Percentiles rank a stretch among this genome's conserved stretches.
These are phyloP conservation scores for Flammula alnicola DNA, from an alignment of 1,284 basidiomycete genomes.

Conservation along the genomic window DNA sequence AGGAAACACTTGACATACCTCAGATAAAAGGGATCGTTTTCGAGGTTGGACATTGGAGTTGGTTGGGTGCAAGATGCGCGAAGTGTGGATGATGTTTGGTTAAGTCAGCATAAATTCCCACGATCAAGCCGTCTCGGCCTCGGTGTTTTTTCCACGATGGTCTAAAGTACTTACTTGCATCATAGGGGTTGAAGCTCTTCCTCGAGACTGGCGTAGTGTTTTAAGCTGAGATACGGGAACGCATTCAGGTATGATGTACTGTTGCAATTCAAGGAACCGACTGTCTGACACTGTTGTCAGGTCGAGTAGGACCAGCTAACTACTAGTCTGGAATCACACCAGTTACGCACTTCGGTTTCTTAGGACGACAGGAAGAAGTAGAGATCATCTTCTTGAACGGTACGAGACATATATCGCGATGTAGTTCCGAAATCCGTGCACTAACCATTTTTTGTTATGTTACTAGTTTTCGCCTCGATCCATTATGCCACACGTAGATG, in stretches of 20 bases:
- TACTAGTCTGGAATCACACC: no score
- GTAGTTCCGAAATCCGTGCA: neutral
- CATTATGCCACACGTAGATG: slow-evolving; percentile 34
- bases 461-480: neutral
- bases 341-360: no score
- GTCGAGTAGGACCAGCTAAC: no score
- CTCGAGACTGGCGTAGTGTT: neutral
- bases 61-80: neutral
- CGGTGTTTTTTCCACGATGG: neutral
- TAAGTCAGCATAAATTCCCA: slow-evolving; percentile 8
- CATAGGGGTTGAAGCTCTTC: neutral
- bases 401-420: neutral
- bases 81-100: neutral
- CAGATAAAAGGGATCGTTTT: slow-evolving; percentile 69
- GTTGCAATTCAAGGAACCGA: no score
- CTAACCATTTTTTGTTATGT: neutral
- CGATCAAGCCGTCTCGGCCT: slow-evolving; percentile 1
- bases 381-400: neutral
- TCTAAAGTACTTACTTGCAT: no score
- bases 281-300: no score
- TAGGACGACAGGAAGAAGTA: no score
- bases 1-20: slow-evolving; percentile 55
- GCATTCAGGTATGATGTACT: no score
- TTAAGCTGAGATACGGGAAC: neutral
- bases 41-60: slow-evolving; percentile 45